Percentiles rank a stretch among this genome's conserved stretches.
Evolutionary conservation across 2,329 filamentous ascomycete species (phyloP).

Genomic region (Claviceps quebecensis): DNA sequence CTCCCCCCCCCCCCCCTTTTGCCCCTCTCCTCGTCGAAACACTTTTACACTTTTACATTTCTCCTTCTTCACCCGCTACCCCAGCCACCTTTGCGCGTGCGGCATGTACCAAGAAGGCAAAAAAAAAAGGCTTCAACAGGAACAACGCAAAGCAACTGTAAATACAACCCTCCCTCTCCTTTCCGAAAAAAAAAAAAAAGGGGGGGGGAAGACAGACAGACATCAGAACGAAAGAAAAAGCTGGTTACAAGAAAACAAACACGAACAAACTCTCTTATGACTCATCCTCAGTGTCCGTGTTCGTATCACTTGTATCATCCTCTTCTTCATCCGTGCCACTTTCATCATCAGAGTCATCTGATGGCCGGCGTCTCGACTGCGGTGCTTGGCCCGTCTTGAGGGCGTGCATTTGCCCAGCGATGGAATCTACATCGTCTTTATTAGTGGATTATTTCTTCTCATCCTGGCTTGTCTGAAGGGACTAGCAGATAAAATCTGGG

Average conservation of each 20-base stretch:
- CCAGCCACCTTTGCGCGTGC: no score
- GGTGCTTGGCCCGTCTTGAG: slow-evolving; percentile 57
- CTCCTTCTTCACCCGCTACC: no score
- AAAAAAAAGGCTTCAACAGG: neutral
- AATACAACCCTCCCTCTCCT: neutral
- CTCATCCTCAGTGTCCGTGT: slow-evolving; percentile 54
- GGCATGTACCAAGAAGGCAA: neutral
- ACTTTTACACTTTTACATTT: no score
- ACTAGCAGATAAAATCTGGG: no score
- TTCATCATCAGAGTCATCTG: slow-evolving; percentile 60
- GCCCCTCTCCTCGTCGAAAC: no score
- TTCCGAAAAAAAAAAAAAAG: neutral
- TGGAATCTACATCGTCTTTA: slow-evolving; percentile 48
- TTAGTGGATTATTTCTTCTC: neutral
- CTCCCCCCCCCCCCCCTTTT: no score
- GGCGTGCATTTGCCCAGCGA: slow-evolving; percentile 81
- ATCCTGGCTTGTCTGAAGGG: no score
- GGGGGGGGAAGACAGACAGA: neutral
- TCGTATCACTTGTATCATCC: slow-evolving; percentile 52
- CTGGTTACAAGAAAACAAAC: neutral
- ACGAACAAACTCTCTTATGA: slow-evolving; percentile 19
- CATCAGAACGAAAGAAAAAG: neutral
- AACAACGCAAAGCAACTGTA: neutral
- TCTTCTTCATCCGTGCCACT: slow-evolving; percentile 61
- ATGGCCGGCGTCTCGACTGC: slow-evolving; percentile 42